Conservation (phyloP, 1,284 basidiomycete genomes). For the Fomitiporia mediterranea region DNA sequence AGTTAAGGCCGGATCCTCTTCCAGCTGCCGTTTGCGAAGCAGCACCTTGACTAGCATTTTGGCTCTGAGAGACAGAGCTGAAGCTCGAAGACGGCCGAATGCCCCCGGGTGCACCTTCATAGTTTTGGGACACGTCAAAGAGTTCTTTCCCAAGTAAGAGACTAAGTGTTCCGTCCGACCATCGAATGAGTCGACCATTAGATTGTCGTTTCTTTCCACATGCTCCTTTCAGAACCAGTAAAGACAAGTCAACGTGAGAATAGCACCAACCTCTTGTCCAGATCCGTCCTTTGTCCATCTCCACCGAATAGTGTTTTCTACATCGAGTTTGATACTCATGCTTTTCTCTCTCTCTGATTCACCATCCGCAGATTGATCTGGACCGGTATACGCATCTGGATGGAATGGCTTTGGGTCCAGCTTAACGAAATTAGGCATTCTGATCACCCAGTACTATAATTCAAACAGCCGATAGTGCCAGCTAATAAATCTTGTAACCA, state of each 20-base stretch:
- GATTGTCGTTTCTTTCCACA: conserved; percentile 65
- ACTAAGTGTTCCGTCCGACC: conserved; percentile 88
- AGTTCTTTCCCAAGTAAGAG: conserved; percentile 86
- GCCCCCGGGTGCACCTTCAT: conserved; percentile 64
- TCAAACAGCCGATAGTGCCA: conserved; percentile 1
- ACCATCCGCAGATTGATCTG: conserved; percentile 54
- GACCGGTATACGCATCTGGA: conserved; percentile 73
- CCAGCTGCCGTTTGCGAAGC: conserved; percentile 29
- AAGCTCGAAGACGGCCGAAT: conserved; percentile 50
- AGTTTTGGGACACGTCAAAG: conserved; percentile 78
- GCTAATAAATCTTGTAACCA: conserved; percentile 10
- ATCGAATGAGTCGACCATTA: conserved; percentile 82
- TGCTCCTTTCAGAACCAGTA: conserved; percentile 7
- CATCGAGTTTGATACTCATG: conserved; percentile 78
- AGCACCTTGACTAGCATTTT: conserved; percentile 29
- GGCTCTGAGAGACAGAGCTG: conserved; percentile 28
- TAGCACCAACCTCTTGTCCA: conserved; percentile 59
- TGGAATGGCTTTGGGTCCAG: conserved; percentile 82
- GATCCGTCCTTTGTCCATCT: conserved; percentile 71
- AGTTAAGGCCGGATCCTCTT: conserved; percentile 67
- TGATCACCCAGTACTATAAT: conserved; percentile 72
- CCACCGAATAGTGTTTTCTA: conserved; percentile 90
- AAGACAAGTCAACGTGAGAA: conserved; percentile 6
- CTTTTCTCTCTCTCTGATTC: conserved; percentile 64
- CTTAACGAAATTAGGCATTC: conserved; percentile 80